Evolutionary conservation across 495 filamentous ascomycete species (phyloP).

Genomic region (Coniosporium apollinis): DNA sequence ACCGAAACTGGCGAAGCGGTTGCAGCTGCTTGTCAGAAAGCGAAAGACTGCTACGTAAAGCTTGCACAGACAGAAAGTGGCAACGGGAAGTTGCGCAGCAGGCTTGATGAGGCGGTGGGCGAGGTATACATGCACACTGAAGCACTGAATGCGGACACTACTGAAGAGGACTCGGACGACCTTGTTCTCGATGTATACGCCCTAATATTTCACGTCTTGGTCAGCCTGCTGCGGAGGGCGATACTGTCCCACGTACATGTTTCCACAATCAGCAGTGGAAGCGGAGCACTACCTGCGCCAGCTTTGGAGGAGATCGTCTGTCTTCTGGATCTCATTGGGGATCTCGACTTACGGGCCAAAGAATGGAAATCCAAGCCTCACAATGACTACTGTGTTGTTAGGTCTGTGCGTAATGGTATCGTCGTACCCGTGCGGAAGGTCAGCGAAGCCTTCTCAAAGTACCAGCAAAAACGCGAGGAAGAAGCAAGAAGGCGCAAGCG

Average conservation of each 20-base stretch:
- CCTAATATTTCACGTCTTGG: conserved; percentile 8
- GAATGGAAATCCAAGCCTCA: conserved; percentile 2
- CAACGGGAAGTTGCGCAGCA: background rate
- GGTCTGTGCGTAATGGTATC: conserved; percentile 5
- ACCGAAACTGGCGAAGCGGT: background rate
- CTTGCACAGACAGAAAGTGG: background rate
- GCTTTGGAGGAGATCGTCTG: background rate
- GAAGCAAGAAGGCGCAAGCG: background rate
- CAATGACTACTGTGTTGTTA: conserved; percentile 3
- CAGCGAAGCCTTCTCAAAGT: conserved; percentile 1
- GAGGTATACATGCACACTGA: background rate
- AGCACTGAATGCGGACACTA: background rate
- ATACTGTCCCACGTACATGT: conserved; percentile 3
- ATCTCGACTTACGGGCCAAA: conserved; percentile 3
- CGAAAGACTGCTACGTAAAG: background rate
- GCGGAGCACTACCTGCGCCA: background rate
- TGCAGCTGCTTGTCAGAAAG: conserved; percentile 1
- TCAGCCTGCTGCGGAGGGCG: conserved; percentile 1
- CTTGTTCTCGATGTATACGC: conserved; percentile 7
- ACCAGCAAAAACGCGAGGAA: background rate
- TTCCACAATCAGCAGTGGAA: background rate
- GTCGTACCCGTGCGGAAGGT: conserved; percentile 6
- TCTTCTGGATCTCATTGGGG: conserved; percentile 4
- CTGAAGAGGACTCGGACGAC: background rate
- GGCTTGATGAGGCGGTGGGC: background rate